Evolutionary conservation across 495 filamentous ascomycete genomes (phyloP).

Genomic region (Annulohypoxylon bovei): DNA sequence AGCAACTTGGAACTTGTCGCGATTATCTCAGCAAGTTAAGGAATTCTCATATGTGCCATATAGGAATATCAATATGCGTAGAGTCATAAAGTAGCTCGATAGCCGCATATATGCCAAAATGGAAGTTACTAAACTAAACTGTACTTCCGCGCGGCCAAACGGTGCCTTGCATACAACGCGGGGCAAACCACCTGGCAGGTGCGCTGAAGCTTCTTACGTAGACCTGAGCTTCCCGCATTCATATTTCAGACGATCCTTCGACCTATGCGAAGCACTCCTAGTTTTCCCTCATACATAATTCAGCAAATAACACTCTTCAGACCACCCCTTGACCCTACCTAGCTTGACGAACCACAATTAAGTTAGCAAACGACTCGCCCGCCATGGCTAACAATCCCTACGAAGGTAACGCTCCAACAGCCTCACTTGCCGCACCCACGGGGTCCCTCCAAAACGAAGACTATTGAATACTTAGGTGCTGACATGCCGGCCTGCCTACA

Average conservation of each 20-base stretch:
- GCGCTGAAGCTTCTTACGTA: slow-evolving; percentile 26
- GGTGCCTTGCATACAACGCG: slow-evolving; percentile 23
- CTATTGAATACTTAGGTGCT: not conserved
- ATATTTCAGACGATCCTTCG: slow-evolving; percentile 2
- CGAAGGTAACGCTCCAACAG: slow-evolving; percentile 49
- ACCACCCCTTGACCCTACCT: not conserved
- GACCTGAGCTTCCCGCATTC: slow-evolving; percentile 10
- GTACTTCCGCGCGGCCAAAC: slow-evolving; percentile 28
- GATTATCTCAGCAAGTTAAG: not conserved
- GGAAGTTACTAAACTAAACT: not conserved
- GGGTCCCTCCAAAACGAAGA: slow-evolving; percentile 23
- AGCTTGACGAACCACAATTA: not conserved
- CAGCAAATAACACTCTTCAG: not conserved
- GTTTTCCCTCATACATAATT: not conserved
- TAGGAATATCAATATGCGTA: no score
- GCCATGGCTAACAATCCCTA: slow-evolving; percentile 58
- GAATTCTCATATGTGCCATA: no score
- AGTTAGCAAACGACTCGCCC: slow-evolving; percentile 13
- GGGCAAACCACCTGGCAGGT: slow-evolving; percentile 14
- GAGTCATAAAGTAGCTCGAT: not conserved
- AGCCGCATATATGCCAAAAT: not conserved
- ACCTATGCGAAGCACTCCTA: not conserved
- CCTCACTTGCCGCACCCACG: slow-evolving; percentile 6
- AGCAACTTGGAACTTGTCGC: no score
- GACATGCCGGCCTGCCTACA: slow-evolving; percentile 47